These are phyloP conservation scores for Aspergillus udagawae DNA, from an alignment of 2,329 filamentous ascomycete species.

Conservation along the genomic window DNA sequence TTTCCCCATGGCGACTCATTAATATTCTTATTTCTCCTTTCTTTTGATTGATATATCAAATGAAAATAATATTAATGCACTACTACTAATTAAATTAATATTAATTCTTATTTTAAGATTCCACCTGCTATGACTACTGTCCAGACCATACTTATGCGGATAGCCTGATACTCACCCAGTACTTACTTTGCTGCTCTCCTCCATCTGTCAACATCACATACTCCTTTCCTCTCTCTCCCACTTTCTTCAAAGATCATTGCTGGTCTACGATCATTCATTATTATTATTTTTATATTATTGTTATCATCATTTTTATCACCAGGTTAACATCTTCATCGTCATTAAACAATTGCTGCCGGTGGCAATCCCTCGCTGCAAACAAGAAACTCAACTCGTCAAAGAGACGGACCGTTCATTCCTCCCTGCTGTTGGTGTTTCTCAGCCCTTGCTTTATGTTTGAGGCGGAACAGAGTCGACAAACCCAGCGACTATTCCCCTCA, in stretches of 20 bases:
- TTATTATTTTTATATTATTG: conserved; percentile 1
- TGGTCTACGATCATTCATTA: conserved; percentile 8
- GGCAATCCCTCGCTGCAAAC: conserved; percentile 22
- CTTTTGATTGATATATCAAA: neutral
- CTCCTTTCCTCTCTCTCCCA: neutral
- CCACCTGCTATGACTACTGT: neutral
- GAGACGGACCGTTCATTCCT: conserved; percentile 11
- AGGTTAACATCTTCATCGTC: conserved; percentile 2
- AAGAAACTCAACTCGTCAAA: neutral
- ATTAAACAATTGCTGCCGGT: conserved; percentile 27
- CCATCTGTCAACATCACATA: neutral
- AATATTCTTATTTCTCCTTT: neutral
- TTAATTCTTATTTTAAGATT: neutral
- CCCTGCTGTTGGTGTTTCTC: conserved; percentile 6
- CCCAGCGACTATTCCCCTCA: neutral
- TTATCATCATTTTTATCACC: conserved; percentile 1
- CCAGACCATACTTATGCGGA: neutral
- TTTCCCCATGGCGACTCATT: neutral
- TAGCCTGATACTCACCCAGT: neutral
- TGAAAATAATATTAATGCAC: neutral
- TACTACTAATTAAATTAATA: neutral
- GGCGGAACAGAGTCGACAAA: neutral
- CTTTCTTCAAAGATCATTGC: neutral
- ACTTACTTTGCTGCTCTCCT: neutral
- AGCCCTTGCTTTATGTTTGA: conserved; percentile 16